phyloP scores from a whole-genome alignment of 2,329 filamentous ascomycete genomes.

The Cladosporium sp. region DNA sequence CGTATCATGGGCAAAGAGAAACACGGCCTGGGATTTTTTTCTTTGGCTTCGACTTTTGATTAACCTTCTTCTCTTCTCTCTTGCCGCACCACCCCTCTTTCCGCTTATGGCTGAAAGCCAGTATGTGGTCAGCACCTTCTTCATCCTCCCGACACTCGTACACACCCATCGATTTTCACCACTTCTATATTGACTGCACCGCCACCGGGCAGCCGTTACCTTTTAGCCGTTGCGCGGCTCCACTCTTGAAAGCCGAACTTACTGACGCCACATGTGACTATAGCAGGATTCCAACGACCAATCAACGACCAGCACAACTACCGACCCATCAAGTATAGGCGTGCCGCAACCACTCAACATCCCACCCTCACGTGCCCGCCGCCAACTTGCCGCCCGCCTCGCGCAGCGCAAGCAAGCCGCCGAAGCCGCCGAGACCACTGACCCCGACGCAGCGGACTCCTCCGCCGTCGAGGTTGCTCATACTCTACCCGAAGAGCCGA shows the following conservation, averaged over 20 bases:
- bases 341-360: constrained; percentile 80
- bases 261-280: neutral
- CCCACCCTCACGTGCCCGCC: constrained; percentile 79
- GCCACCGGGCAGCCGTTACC: neutral
- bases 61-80: constrained; percentile 6
- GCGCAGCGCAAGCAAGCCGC: constrained; percentile 51
- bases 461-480: constrained; percentile 34
- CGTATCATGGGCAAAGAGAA: constrained; percentile 20
- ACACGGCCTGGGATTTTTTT: constrained; percentile 18
- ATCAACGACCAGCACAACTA: constrained; percentile 10
- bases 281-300: constrained; percentile 12
- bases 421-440: constrained; percentile 33
- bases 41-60: constrained; percentile 16
- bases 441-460: constrained; percentile 37
- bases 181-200: neutral
- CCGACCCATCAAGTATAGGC: constrained; percentile 1
- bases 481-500: constrained; percentile 36
- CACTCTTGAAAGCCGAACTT: constrained; percentile 6
- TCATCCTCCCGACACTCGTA: constrained; percentile 2
- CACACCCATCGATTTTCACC: neutral
- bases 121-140: constrained; percentile 21
- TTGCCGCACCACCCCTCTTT: constrained; percentile 10
- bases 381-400: constrained; percentile 86
- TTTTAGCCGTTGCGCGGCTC: neutral
- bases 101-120: constrained; percentile 6